Base-by-base conservation (phyloP, 1,284 basidiomycete species). In the Marasmius sp. region DNA sequence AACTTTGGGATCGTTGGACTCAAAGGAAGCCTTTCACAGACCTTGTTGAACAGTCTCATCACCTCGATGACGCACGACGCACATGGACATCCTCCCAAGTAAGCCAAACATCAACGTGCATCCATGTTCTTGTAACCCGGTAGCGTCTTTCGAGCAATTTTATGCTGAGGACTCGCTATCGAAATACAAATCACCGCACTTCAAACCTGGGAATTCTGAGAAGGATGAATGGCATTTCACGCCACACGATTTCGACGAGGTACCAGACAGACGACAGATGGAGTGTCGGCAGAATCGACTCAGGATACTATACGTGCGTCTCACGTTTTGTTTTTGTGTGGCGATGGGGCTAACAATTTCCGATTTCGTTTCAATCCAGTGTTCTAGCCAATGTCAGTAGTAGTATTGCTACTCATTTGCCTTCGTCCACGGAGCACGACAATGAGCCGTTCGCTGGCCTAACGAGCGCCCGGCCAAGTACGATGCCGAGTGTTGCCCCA, bases 81-180 rank as follows among this genome's bases (percentile, higher is more conserved):
- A n/a, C n/a, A n/a, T n/a, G n/a, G n/a, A n/a, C n/a, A n/a, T n/a
- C n/a, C n/a, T n/a, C n/a, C n/a, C n/a, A n/a, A n/a, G n/a, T n/a
- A n/a, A n/a, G n/a, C n/a, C n/a, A n/a, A n/a, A n/a, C n/a, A n/a
- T n/a, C n/a, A n/a, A n/a, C n/a, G n/a, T n/a, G n/a, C n/a, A n/a
- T n/a, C n/a, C n/a, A n/a, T 2, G 3, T 7, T 10, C 27, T 52
- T 20, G 12, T 8, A 22, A 22, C 51, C 33, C 16, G 47, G 6
- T 65, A 93, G 90, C 91, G 22, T 91, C 88, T n/a, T 90, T 94
- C 76, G 93, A 94, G 70, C 75, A 92, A 12, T 91, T 89, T 68
- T 94, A 93, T 70, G 87, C 85, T 20, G 85, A 91, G 47, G 79
- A 85, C 22, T 88, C 91, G 6, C 93, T 93, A 0, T 75, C 81